Conservation (phyloP, 257 asterid genomes). For the Phtheirospermum japonicum region DNA sequence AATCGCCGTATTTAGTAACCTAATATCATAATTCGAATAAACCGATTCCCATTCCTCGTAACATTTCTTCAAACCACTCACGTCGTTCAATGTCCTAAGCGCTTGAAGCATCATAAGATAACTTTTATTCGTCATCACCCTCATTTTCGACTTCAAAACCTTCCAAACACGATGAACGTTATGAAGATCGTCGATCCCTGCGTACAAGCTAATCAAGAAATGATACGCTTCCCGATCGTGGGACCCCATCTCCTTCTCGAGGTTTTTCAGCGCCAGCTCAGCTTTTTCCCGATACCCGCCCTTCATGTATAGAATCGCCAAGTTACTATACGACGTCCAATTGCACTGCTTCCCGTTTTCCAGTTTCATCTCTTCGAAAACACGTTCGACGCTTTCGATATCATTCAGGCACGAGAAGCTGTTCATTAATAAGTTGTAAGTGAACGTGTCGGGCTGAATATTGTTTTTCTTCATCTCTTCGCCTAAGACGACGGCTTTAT, state of each 20-base stretch:
- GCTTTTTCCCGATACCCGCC: slow-evolving; percentile 64
- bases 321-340: slow-evolving; percentile 75
- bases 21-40: slow-evolving; percentile 47
- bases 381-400: slow-evolving; percentile 65
- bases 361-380: slow-evolving; percentile 64
- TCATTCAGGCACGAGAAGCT: slow-evolving; percentile 49
- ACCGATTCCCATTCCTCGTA: slow-evolving; percentile 69
- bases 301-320: slow-evolving; percentile 55
- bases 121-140: slow-evolving; percentile 50
- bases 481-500: slow-evolving; percentile 48
- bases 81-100: slow-evolving; percentile 52
- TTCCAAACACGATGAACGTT: slow-evolving; percentile 69
- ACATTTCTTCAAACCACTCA: slow-evolving; percentile 57
- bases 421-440: slow-evolving; percentile 66
- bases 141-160: slow-evolving; percentile 45
- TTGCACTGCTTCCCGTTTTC: slow-evolving; percentile 43
- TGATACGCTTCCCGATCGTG: slow-evolving; percentile 54
- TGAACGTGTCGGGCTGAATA: slow-evolving; percentile 45
- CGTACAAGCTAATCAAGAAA: slow-evolving; percentile 62
- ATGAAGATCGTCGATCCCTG: slow-evolving; percentile 49
- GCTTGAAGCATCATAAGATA: slow-evolving; percentile 68
- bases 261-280: slow-evolving; percentile 48
- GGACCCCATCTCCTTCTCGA: slow-evolving; percentile 55
- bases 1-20: slow-evolving; percentile 51
- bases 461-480: slow-evolving; percentile 58